Evolutionary conservation across 2,329 filamentous ascomycete genomes (phyloP).

Genomic region (Monosporascus cannonballus): DNA sequence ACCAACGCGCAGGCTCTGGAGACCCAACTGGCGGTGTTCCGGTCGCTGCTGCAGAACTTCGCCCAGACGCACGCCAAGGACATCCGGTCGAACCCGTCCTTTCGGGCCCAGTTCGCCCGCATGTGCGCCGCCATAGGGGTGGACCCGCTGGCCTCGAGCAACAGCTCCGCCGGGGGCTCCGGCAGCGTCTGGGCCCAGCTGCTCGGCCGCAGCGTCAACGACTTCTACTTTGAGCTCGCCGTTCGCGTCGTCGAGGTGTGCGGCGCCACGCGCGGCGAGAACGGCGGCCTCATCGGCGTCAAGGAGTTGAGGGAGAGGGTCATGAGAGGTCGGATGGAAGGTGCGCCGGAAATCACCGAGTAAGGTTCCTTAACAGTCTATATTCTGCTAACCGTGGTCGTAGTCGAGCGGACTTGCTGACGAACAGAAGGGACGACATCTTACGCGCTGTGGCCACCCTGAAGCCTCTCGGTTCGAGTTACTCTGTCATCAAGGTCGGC

Average conservation of each 20-base stretch:
- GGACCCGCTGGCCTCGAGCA: constrained; percentile 74
- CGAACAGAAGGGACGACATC: constrained; percentile 67
- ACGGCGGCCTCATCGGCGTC: constrained; percentile 85
- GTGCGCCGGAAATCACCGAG: constrained; percentile 75
- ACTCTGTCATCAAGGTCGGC: constrained; percentile 78
- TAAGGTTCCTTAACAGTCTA: constrained; percentile 33
- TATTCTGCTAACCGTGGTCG: background rate
- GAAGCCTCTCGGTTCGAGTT: constrained; percentile 80
- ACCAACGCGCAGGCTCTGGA: constrained; percentile 80
- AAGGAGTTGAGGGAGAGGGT: constrained; percentile 74
- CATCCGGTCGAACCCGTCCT: constrained; percentile 90
- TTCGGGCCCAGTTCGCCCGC: constrained; percentile 93
- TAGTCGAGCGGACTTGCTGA: background rate
- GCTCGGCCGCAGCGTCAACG: constrained; percentile 84
- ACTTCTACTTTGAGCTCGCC: constrained; percentile 97
- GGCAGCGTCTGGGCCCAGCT: constrained; percentile 89
- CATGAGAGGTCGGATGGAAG: constrained; percentile 65
- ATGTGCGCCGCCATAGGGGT: constrained; percentile 98
- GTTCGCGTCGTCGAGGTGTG: constrained; percentile 95
- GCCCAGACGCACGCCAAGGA: constrained; percentile 90
- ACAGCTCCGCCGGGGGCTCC: constrained; percentile 39
- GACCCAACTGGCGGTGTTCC: constrained; percentile 93
- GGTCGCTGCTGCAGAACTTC: constrained; percentile 91
- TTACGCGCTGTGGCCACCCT: constrained; percentile 82
- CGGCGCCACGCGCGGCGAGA: constrained; percentile 76